Evolutionary conservation across 768 basidiomycete species (phyloP).

Genomic region (Macrolepiota dolichaula): DNA sequence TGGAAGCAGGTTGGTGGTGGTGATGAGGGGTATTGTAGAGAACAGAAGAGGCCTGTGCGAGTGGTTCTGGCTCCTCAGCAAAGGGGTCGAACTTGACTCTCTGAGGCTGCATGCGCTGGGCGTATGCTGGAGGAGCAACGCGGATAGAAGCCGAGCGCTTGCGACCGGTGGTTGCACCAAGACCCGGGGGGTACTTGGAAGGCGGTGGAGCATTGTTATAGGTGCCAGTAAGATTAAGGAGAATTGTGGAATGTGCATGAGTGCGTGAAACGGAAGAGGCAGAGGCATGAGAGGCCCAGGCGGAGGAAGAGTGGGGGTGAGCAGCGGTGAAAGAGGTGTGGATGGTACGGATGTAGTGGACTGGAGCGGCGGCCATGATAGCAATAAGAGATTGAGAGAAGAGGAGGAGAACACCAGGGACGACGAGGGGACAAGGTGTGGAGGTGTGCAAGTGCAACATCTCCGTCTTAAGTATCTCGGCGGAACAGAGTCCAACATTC

Average conservation of each 20-base stretch:
- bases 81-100: conserved; percentile 33
- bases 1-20: neutral
- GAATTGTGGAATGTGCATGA: conserved; percentile 18
- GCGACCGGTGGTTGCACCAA: conserved; percentile 2
- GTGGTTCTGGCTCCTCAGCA: conserved; percentile 25
- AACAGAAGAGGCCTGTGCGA: conserved; percentile 1
- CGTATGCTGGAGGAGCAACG: conserved; percentile 13
- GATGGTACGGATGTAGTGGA: conserved; percentile 40
- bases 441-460: too few species aligned
- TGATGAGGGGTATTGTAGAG: neutral
- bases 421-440: neutral
- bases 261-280: conserved; percentile 14
- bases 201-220: neutral
- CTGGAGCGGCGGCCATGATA: conserved; percentile 19
- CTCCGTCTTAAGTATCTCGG: neutral
- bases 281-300: conserved; percentile 22
- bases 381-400: neutral
- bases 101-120: conserved; percentile 8
- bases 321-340: conserved; percentile 34
- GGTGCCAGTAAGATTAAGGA: conserved; percentile 20
- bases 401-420: neutral
- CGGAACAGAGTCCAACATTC: neutral
- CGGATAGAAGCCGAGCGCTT: conserved; percentile 22
- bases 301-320: conserved; percentile 18
- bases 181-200: conserved; percentile 6